Conservation (phyloP, 768 basidiomycete genomes). For the Dacryopinax primogenitus region DNA sequence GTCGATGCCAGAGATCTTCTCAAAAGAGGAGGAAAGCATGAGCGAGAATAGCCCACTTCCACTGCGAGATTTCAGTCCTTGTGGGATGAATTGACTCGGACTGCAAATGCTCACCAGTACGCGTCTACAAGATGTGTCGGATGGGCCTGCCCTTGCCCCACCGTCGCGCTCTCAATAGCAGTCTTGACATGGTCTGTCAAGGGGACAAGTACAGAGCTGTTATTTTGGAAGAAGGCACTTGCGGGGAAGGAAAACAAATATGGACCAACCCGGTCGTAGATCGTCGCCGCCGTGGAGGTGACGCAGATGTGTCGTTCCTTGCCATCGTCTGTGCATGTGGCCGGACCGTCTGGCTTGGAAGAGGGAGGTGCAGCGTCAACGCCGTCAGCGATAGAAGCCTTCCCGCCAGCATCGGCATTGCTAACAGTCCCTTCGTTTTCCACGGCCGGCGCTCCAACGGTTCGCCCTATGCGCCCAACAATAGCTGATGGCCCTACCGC, state of each 20-base stretch:
- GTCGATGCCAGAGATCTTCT: slow-evolving; percentile 76
- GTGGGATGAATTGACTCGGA: slow-evolving; percentile 23
- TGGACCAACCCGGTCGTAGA: slow-evolving; percentile 74
- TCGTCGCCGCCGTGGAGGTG: slow-evolving; percentile 63
- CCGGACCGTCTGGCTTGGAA: no score
- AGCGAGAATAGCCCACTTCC: slow-evolving; percentile 81
- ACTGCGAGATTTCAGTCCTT: slow-evolving; percentile 15
- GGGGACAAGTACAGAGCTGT: slow-evolving; percentile 78
- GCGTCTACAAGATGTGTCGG: slow-evolving; percentile 85
- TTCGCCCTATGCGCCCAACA: background rate
- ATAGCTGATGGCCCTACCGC: background rate
- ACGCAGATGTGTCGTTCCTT: slow-evolving; percentile 56
- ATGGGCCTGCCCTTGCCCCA: slow-evolving; percentile 15
- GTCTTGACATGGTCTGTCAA: slow-evolving; percentile 73
- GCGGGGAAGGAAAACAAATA: slow-evolving; percentile 74
- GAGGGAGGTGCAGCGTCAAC: slow-evolving; percentile 9
- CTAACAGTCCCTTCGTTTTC: background rate
- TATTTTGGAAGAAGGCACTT: slow-evolving; percentile 96
- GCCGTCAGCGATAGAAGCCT: background rate
- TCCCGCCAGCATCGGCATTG: background rate
- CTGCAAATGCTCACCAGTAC: slow-evolving; percentile 44
- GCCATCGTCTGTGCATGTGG: slow-evolving; percentile 28
- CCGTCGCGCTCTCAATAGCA: slow-evolving; percentile 39
- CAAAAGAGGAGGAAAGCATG: slow-evolving; percentile 62
- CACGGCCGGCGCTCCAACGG: background rate